Evolutionary conservation across 2,329 filamentous ascomycete genomes (phyloP).

Genomic region (Xylariaceae sp.): DNA sequence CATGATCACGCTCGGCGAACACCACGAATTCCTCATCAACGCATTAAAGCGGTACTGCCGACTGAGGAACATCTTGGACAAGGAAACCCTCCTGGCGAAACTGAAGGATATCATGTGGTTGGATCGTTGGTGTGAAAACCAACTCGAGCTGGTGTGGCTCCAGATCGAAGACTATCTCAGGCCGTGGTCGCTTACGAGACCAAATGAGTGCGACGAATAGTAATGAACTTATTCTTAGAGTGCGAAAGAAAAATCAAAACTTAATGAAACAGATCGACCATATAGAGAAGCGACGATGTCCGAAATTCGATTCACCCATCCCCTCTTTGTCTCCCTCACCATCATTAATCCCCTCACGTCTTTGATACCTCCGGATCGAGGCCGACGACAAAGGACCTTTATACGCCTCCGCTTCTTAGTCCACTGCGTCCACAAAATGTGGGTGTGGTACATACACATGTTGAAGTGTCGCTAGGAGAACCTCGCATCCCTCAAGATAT

Average conservation of each 20-base stretch:
- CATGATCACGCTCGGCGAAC: slow-evolving; percentile 23
- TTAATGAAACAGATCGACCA: slow-evolving; percentile 9
- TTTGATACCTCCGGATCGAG: not conserved
- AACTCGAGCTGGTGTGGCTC: slow-evolving; percentile 34
- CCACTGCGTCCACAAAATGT: not conserved
- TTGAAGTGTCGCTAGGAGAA: not conserved
- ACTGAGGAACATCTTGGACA: slow-evolving; percentile 30
- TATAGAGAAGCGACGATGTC: not conserved
- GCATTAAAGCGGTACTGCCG: slow-evolving; percentile 33
- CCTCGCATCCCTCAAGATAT: not conserved
- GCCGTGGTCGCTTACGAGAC: slow-evolving; percentile 11
- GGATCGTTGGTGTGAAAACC: slow-evolving; percentile 37
- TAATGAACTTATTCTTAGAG: not conserved
- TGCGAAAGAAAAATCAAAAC: not conserved
- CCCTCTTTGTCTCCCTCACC: not conserved
- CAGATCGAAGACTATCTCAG: slow-evolving; percentile 29
- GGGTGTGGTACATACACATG: not conserved
- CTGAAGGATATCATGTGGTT: slow-evolving; percentile 36
- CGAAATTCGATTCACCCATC: not conserved
- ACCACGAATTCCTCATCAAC: slow-evolving; percentile 36
- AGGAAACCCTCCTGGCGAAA: slow-evolving; percentile 27
- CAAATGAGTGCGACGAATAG: slow-evolving; percentile 1
- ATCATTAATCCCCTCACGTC: not conserved
- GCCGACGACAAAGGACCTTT: not conserved
- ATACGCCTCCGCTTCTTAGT: not conserved